Base-by-base conservation (phyloP, 2,329 filamentous ascomycete genomes). In the Hypoxylon sp. region DNA sequence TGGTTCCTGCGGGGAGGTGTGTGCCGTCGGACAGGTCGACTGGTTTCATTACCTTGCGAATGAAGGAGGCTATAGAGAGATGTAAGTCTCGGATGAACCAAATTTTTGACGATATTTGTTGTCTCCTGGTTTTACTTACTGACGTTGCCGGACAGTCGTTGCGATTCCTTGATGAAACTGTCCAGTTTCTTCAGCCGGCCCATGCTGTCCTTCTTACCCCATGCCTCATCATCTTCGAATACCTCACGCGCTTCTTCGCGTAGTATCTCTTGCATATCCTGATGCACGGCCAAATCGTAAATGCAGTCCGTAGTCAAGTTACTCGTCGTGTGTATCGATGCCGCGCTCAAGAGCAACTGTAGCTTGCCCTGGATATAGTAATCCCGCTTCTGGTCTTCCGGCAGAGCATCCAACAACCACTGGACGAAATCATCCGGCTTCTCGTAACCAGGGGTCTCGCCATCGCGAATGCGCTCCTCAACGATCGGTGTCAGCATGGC, bases 21-120 rank as follows among this genome's bases (percentile, higher is more conserved):
- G 87, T 84, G 14, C 87, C 87, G 73, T 86, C 86, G 49, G 85
- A 87, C 1, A 88, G 83, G 1, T 82, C 82, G 71, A 89, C 81
- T 3, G 83, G 79, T 70, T 83, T 81, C 37, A 85, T 77, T 8
- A 86, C 85, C 69, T 84, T 85, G 65, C 86, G 85, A 25, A 76
- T 75, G 76, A 88, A 88, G 2, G 85, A 82, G 0, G 79, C 81
- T 79, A 44, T 33, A 33, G 35, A 27, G 8, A 6, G 17, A 1
- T 30, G 69, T 71, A 27, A 71, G 67, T 56, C 22, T 57, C 17
- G 3, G 25, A 2, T 22, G 25, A 35, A 8, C 2, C 10, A 35
- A 33, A 10, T 7, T 30, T 3, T 17, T 13, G 17, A 11, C 20
- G 27, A 11, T 33, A 22, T n/a, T 17, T 13, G 4, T 7, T n/a